Evolutionary conservation across 2,329 filamentous ascomycete genomes (phyloP), one percentile per base, ranked within the genome.

Genomic region (Pestalotiopsis sp.): DNA sequence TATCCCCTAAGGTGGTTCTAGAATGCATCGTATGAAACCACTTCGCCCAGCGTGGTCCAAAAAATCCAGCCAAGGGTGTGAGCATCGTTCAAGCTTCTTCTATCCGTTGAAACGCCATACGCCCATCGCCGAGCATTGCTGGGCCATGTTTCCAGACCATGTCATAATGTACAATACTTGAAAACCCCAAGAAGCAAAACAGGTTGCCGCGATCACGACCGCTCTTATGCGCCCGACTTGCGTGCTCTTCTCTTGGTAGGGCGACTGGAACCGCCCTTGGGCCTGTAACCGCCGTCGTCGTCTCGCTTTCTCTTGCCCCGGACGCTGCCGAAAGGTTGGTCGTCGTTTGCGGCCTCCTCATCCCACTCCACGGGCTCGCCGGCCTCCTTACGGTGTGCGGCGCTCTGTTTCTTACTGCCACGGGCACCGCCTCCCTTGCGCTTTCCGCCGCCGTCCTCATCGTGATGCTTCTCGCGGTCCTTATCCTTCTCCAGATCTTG

Each of bases 401-500:
- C 79, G 55, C 79, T 79, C 71, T 77, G 78, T 31, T 81, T 81
- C 74, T 85, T 85, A 68, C 59, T 79, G 72, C 71, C 81, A 72
- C 69, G 78, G 72, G 70, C 49, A 11, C 65, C 68, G 57, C 69
- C 69, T 36, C 72, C 70, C 71, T 83, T 78, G 60, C 76, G 74
- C 73, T 79, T 78, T 25, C 75, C 74, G 27, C 75, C 74, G 72
- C 77, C 76, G 25, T 78, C 79, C 36, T 76, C 72, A 68, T 66
- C 72, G 20, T 75, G 77, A 64, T 82, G 78, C 20, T 80, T 80
- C 72, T 78, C 69, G 69, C 74, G 73, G 69, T 80, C 79, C 73
- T 91, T 74, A 66, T 80, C 77, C 38, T 81, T 80, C 74, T 91
- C 90, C 67, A 90, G 88, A 75, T 94, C 93, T 78, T 97, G 92